Conservation (phyloP, 2,329 filamentous ascomycete species). For the Aspergillus felis region DNA sequence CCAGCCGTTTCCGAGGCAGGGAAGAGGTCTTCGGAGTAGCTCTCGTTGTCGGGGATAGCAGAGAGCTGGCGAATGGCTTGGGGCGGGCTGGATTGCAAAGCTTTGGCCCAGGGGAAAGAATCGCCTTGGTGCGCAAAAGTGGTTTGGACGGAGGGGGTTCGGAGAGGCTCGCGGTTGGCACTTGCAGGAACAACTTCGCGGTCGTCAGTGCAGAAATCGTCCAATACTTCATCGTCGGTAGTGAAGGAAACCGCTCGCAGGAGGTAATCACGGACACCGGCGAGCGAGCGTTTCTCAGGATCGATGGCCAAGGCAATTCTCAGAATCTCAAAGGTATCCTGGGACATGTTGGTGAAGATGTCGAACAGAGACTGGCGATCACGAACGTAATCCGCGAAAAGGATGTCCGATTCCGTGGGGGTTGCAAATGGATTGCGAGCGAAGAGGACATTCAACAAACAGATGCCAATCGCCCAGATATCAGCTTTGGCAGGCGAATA, state of each 20-base stretch:
- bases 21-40: slow-evolving; percentile 81
- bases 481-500: slow-evolving; percentile 93
- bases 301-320: slow-evolving; percentile 87
- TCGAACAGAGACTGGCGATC: slow-evolving; percentile 97
- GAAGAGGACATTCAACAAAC: slow-evolving; percentile 92
- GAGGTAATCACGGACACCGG: slow-evolving; percentile 72
- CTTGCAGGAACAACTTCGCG: slow-evolving; percentile 70
- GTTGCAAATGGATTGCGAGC: slow-evolving; percentile 93
- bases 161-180: slow-evolving; percentile 89
- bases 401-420: slow-evolving; percentile 81
- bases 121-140: slow-evolving; percentile 71
- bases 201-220: slow-evolving; percentile 88
- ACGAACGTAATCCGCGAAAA: slow-evolving; percentile 88
- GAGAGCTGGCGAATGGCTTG: slow-evolving; percentile 77
- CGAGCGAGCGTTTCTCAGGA: slow-evolving; percentile 79
- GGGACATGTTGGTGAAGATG: slow-evolving; percentile 97
- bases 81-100: slow-evolving; percentile 70
- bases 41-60: slow-evolving; percentile 73
- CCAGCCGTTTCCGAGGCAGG: slow-evolving; percentile 65
- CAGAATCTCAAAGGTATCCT: slow-evolving; percentile 94
- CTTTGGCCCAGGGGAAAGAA: slow-evolving; percentile 93
- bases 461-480: slow-evolving; percentile 96
- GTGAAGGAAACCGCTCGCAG: slow-evolving; percentile 84
- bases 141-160: slow-evolving; percentile 90
- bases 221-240: slow-evolving; percentile 81